Evolutionary conservation across 2,329 filamentous ascomycete genomes (phyloP), one percentile per base, ranked within the genome.

Genomic region (Diplodia scrobiculata): DNA sequence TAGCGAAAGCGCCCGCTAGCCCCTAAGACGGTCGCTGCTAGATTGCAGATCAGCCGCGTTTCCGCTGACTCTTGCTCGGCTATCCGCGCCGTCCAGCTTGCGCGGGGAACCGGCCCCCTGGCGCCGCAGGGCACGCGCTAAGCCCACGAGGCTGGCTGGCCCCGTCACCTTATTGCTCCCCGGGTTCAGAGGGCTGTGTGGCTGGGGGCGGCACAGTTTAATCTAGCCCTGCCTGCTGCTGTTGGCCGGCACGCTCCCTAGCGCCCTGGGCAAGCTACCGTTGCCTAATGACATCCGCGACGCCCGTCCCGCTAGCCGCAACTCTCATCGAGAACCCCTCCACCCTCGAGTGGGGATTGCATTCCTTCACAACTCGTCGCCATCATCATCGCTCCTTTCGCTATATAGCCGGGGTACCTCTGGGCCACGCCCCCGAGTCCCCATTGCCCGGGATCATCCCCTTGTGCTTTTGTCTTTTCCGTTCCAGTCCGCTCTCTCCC

Each of bases 11-110:
- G n/a, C 11, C 50, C 50, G 50, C 14, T 5, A 32, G 25, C 25
- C 48, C 19, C 19, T 27, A 27, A 7, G 25, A 3, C 7, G 3
- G 25, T 25, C 29, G 19, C 54, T 58, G 54, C 34, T 25, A 45
- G 54, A 45, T 45, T 58, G 54, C 14, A 58, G 54, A 58, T 58
- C 54, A 58, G 36, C 54, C 54, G 54, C 25, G 19, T 21, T n/a
- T 29, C 34, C 11, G 19, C 52, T 32, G 38, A 21, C 38, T 58
- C 36, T 21, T 58, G 54, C 54, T 58, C 54, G 54, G 54, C 36
- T 58, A 58, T 58, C 47, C 36, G 36, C 17, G 17, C 19, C 36
- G 11, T 27, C 29, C 54, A 27, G 19, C 54, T 58, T 58, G 11
- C 38, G 54, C 54, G 54, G 54, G 54, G 54, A 58, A 58, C 29